Percentiles rank a stretch among this genome's conserved stretches.
Conservation (phyloP, 768 basidiomycete species). For the Agrocybe praecox region DNA sequence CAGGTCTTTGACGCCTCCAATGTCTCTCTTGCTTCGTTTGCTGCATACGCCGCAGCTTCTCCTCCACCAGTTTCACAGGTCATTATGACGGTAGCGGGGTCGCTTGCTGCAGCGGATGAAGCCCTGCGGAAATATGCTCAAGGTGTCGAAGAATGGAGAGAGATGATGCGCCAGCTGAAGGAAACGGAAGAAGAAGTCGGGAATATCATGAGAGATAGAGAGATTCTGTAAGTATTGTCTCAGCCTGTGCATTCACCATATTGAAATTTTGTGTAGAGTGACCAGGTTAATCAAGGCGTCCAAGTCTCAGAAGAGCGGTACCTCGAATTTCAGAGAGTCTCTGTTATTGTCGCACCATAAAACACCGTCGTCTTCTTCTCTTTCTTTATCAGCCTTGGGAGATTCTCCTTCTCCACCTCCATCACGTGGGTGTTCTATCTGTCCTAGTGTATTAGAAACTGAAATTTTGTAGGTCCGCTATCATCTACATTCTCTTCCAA, state of each 20-base stretch:
- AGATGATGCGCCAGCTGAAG: slow-evolving; percentile 60
- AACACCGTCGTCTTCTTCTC: slow-evolving; percentile 44
- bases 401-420: slow-evolving; percentile 25
- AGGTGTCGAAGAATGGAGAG: slow-evolving; percentile 68
- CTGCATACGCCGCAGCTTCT: slow-evolving; percentile 74
- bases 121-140: slow-evolving; percentile 63
- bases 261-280: slow-evolving; percentile 47
- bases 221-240: slow-evolving; percentile 68
- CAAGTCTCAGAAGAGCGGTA: slow-evolving; percentile 46
- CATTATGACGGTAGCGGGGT: slow-evolving; percentile 57
- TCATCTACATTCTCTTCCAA: slow-evolving; percentile 31
- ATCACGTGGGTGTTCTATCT: slow-evolving; percentile 19
- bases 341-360: slow-evolving; percentile 31
- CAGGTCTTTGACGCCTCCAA: slow-evolving; percentile 60
- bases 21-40: slow-evolving; percentile 62
- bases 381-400: slow-evolving; percentile 22
- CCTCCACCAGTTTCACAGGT: slow-evolving; percentile 55
- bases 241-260: neutral
- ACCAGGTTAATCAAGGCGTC: slow-evolving; percentile 81
- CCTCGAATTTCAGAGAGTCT: slow-evolving; percentile 39
- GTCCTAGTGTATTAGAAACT: neutral
- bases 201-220: slow-evolving; percentile 71
- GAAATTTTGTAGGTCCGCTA: slow-evolving; percentile 15
- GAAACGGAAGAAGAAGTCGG: slow-evolving; percentile 73
- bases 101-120: slow-evolving; percentile 66